Evolutionary conservation across 23 red algal species (phyloP).

Genomic region (Gracilaria caudata): DNA sequence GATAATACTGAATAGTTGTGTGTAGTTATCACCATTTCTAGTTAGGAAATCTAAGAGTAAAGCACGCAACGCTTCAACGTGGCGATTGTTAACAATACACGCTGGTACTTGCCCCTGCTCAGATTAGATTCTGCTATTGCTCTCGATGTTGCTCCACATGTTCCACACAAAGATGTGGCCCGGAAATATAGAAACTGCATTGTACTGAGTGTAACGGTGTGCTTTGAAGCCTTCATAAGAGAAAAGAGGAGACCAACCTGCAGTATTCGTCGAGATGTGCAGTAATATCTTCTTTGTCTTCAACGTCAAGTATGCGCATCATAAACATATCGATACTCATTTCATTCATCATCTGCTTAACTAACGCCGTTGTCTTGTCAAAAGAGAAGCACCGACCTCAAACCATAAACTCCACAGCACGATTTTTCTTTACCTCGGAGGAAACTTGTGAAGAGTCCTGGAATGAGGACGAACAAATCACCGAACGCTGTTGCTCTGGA

Average conservation of each 20-base stretch:
- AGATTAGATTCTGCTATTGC: not conserved
- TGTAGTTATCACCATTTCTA: not conserved
- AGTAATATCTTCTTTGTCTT: not conserved
- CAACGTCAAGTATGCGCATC: constrained; percentile 4
- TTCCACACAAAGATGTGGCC: not conserved
- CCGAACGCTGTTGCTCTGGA: constrained; percentile 46
- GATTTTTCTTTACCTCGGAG: constrained; percentile 2
- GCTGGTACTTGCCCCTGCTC: not conserved
- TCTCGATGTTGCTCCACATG: not conserved
- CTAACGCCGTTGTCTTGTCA: not conserved
- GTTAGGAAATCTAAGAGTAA: not conserved
- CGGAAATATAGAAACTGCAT: not conserved
- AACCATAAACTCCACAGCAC: not conserved
- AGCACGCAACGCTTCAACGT: not conserved
- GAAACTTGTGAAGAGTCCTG: constrained; percentile 28
- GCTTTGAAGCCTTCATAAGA: not conserved
- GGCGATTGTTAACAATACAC: not conserved
- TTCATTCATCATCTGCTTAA: not conserved
- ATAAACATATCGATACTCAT: not conserved
- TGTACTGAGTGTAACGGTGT: not conserved
- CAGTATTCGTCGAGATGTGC: not conserved
- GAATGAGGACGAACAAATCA: constrained; percentile 16
- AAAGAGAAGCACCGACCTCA: not conserved
- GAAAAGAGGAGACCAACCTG: not conserved
- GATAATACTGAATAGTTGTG: not conserved